These are phyloP conservation scores for Spinellus fusiger DNA, from an alignment of 192 early-diverging fungal species.

Conservation along the genomic window DNA sequence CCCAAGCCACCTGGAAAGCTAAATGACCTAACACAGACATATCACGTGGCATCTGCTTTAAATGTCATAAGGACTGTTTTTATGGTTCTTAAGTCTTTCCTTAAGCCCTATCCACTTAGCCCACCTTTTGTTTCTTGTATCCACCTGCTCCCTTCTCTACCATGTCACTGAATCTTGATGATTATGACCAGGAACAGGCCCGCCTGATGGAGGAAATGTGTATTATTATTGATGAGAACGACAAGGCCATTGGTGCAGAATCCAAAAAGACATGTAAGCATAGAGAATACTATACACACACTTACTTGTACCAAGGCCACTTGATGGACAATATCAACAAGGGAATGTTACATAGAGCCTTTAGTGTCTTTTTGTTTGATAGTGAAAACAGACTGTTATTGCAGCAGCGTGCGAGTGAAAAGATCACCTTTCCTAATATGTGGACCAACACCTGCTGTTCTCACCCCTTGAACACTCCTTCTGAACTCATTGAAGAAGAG, in stretches of 20 bases:
- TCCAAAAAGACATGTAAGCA: slow-evolving; percentile 87
- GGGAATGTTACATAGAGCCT: slow-evolving; percentile 91
- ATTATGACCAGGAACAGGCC: slow-evolving; percentile 78
- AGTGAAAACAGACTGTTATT: slow-evolving; percentile 77
- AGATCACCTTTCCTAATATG: slow-evolving; percentile 96
- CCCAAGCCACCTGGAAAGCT: no score
- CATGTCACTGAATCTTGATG: slow-evolving; percentile 47
- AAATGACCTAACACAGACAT: no score
- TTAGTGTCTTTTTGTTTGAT: slow-evolving; percentile 95
- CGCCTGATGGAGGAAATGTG: slow-evolving; percentile 97
- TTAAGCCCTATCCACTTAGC: no score
- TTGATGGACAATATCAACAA: slow-evolving; percentile 90
- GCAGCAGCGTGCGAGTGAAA: slow-evolving; percentile 92
- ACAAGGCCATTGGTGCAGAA: slow-evolving; percentile 77
- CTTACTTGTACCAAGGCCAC: slow-evolving; percentile 57
- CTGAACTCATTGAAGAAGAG: slow-evolving; percentile 73
- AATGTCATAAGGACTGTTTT: no score
- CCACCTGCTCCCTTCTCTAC: slow-evolving; percentile 5
- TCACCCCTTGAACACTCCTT: slow-evolving; percentile 78
- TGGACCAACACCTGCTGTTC: slow-evolving; percentile 99
- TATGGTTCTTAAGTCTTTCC: no score
- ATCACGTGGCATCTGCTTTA: no score
- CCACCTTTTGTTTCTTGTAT: slow-evolving; percentile 7
- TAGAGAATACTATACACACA: background rate
- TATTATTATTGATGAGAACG: slow-evolving; percentile 86